Evolutionary conservation across 1,139 yeast species (phyloP).

Genomic region (Geotrichum phurueaensis): DNA sequence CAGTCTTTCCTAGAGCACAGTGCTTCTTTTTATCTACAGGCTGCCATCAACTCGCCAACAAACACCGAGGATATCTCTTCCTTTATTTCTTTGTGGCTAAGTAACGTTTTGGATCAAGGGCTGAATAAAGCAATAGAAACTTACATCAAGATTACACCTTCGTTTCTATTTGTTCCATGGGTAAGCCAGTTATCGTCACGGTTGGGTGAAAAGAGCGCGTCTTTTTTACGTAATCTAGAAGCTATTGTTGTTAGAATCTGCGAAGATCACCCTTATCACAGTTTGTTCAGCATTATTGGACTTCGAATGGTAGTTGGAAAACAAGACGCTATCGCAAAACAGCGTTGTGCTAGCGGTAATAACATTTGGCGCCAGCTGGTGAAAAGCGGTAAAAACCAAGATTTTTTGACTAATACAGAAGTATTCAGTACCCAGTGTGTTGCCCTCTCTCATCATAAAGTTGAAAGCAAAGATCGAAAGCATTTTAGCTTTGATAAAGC

Average conservation of each 20-base stretch:
- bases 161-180: constrained; percentile 68
- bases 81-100: constrained; percentile 83
- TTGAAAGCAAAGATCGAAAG: constrained; percentile 8
- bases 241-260: constrained; percentile 48
- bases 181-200: constrained; percentile 77
- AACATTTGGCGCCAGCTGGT: constrained; percentile 18
- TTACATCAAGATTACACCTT: constrained; percentile 46
- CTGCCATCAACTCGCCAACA: constrained; percentile 44
- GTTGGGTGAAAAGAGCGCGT: constrained; percentile 35
- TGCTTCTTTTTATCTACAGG: constrained; percentile 52
- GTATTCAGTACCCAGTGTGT: constrained; percentile 48
- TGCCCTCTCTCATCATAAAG: constrained; percentile 40
- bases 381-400: neutral
- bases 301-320: constrained; percentile 22
- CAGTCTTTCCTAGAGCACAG: constrained; percentile 50
- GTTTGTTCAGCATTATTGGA: constrained; percentile 57
- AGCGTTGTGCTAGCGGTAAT: constrained; percentile 23
- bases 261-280: constrained; percentile 67
- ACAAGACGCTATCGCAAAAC: constrained; percentile 11
- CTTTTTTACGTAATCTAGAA: constrained; percentile 54
- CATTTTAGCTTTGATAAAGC: constrained; percentile 8
- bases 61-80: constrained; percentile 62
- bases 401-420: constrained; percentile 42
- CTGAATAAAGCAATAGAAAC: constrained; percentile 27
- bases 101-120: constrained; percentile 45